Conservation (phyloP, 495 filamentous ascomycete genomes). For the Zalerion maritima region DNA sequence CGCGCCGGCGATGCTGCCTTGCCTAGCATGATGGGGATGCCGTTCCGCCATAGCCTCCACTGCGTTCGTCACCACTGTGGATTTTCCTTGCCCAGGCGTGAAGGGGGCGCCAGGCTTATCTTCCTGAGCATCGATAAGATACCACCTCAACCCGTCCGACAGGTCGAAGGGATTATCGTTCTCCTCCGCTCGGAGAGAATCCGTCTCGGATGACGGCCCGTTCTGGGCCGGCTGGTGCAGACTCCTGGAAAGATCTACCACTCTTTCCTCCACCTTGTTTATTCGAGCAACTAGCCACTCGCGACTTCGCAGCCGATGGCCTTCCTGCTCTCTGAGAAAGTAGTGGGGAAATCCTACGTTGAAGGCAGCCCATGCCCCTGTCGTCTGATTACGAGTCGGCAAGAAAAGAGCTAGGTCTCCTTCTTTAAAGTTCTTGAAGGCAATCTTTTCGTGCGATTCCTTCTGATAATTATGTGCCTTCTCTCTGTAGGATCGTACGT, state of each 20-base stretch:
- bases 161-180: constrained; percentile 98
- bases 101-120: constrained; percentile 91
- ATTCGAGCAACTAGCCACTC: constrained; percentile 96
- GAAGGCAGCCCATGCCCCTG: constrained; percentile 94
- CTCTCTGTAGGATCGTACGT: constrained; percentile 73
- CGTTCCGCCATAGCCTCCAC: constrained; percentile 58
- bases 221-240: constrained; percentile 32
- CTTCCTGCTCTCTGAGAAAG: constrained; percentile 87
- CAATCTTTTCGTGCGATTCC: constrained; percentile 91
- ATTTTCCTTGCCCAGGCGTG: constrained; percentile 76
- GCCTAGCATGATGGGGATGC: constrained; percentile 27
- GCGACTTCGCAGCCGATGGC: constrained; percentile 62
- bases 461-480: constrained; percentile 71
- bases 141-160: constrained; percentile 91
- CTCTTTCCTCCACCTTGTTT: constrained; percentile 76
- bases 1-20: constrained; percentile 41
- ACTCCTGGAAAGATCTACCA: constrained; percentile 79
- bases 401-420: constrained; percentile 92
- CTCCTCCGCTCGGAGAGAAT: constrained; percentile 39
- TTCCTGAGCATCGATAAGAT: constrained; percentile 81
- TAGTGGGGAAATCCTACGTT: constrained; percentile 94
- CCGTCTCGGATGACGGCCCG: constrained; percentile 14
- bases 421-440: constrained; percentile 91
- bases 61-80: constrained; percentile 75
- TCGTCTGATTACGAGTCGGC: constrained; percentile 83